Conservation (phyloP, 345 rosid species). For the Eucalyptus cloeziana region DNA sequence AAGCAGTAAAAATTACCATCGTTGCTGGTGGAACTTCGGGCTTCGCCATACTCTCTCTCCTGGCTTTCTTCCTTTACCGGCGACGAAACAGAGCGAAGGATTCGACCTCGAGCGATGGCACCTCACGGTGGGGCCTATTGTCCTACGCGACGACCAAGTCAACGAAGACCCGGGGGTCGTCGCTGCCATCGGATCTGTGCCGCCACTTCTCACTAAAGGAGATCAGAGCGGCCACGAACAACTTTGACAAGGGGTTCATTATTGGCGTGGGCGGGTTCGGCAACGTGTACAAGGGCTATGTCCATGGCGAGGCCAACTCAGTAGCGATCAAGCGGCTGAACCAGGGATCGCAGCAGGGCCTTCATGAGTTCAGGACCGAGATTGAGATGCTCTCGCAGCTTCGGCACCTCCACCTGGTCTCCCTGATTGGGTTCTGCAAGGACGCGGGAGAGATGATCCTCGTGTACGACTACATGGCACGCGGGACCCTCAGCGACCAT, state of each 20-base stretch:
- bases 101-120: background rate
- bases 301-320: background rate
- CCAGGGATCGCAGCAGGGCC: conserved; percentile 20
- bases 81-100: background rate
- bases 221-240: conserved; percentile 17
- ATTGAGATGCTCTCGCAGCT: conserved; percentile 24
- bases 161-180: background rate
- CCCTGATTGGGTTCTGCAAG: conserved; percentile 27
- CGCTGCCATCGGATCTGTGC: conserved; percentile 6
- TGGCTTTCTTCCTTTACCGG: background rate
- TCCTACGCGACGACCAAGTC: background rate
- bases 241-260: background rate
- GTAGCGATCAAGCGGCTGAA: conserved; percentile 30
- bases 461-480: conserved; percentile 21
- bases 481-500: conserved; percentile 10
- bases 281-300: conserved; percentile 16
- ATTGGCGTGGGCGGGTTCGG: conserved; percentile 31
- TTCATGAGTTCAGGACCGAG: conserved; percentile 21
- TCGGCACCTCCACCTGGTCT: conserved; percentile 17
- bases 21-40: background rate
- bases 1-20: background rate
- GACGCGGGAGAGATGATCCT: conserved; percentile 33
- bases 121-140: background rate
- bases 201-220: conserved; percentile 28
- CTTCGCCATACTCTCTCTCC: rapidly evolving